These are phyloP conservation scores for Chloroidium sp. DNA, from an alignment of 163 green algal genomes.

Conservation along the genomic window DNA sequence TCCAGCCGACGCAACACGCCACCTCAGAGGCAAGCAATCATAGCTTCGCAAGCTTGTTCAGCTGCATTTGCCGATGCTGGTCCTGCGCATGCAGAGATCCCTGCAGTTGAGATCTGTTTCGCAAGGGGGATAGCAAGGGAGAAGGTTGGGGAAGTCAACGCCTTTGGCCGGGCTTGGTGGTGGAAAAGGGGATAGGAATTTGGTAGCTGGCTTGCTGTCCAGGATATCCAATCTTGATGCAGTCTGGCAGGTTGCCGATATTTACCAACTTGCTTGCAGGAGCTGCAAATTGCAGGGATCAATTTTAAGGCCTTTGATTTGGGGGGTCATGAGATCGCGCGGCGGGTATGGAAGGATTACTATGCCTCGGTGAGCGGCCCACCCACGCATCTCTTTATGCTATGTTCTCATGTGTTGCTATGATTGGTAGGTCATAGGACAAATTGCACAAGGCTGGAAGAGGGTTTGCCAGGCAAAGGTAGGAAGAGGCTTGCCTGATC, in stretches of 20 bases:
- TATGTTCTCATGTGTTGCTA: too few species aligned
- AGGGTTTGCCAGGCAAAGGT: too few species aligned
- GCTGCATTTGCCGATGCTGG: too few species aligned
- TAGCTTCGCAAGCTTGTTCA: not conserved
- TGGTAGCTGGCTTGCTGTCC: not conserved
- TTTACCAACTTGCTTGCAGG: constrained; percentile 38
- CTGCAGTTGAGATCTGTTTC: too few species aligned
- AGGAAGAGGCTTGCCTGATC: too few species aligned
- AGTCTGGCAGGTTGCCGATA: not conserved
- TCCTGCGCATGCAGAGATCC: too few species aligned
- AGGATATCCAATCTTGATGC: not conserved
- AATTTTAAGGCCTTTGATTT: constrained; percentile 99
- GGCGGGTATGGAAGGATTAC: constrained; percentile 98
- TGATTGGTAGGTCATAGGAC: too few species aligned
- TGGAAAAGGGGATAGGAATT: not conserved
- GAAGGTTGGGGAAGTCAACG: not conserved
- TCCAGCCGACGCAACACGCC: constrained; percentile 96
- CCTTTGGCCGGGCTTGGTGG: not conserved
- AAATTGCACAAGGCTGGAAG: too few species aligned
- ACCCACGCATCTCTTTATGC: not conserved
- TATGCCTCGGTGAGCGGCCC: constrained; percentile 80
- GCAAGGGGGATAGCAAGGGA: too few species aligned
- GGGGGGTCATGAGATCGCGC: constrained; percentile 96
- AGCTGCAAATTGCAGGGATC: constrained; percentile 97
- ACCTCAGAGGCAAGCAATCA: constrained; percentile 70